Conservation (phyloP, 1,284 basidiomycete species). For the Tylopilus sp. region DNA sequence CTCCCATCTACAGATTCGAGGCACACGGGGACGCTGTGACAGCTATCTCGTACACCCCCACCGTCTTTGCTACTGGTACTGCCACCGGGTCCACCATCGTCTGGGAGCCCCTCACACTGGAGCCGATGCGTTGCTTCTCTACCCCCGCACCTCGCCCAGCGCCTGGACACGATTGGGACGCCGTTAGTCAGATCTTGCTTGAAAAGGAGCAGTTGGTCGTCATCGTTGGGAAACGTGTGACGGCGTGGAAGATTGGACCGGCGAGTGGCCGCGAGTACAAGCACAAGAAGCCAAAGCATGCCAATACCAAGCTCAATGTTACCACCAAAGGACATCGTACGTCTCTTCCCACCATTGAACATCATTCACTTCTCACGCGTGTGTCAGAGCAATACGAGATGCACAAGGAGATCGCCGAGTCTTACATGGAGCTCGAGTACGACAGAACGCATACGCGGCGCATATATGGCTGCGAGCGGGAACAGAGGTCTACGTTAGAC, state of each 20-base stretch:
- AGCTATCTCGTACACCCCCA: slow-evolving; percentile 57
- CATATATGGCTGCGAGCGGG: slow-evolving; percentile 47
- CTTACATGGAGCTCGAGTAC: slow-evolving; percentile 48
- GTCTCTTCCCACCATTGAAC: slow-evolving; percentile 6
- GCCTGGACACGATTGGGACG: slow-evolving; percentile 40
- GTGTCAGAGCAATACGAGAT: slow-evolving; percentile 60
- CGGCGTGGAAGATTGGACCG: slow-evolving; percentile 67
- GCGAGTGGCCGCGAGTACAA: slow-evolving; percentile 23
- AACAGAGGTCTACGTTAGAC: slow-evolving; percentile 54
- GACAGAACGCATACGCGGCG: slow-evolving; percentile 41
- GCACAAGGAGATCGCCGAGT: slow-evolving; percentile 62
- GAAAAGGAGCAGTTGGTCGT: slow-evolving; percentile 62
- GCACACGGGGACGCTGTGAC: slow-evolving; percentile 61
- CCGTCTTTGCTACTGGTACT: slow-evolving; percentile 61
- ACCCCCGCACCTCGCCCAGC: slow-evolving; percentile 42
- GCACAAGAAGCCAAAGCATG: slow-evolving; percentile 20
- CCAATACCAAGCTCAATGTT: slow-evolving; percentile 19
- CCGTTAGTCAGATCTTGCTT: slow-evolving; percentile 61
- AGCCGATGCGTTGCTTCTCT: slow-evolving; percentile 51
- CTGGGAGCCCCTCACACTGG: slow-evolving; percentile 66
- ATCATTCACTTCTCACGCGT: slow-evolving; percentile 2
- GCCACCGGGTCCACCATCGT: slow-evolving; percentile 58
- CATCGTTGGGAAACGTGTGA: slow-evolving; percentile 57
- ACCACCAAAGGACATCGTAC: slow-evolving; percentile 28
- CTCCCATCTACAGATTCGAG: slow-evolving; percentile 48